Evolutionary conservation across 148 eudicot genomes (phyloP).

Genomic region (Persicaria tinctoria): DNA sequence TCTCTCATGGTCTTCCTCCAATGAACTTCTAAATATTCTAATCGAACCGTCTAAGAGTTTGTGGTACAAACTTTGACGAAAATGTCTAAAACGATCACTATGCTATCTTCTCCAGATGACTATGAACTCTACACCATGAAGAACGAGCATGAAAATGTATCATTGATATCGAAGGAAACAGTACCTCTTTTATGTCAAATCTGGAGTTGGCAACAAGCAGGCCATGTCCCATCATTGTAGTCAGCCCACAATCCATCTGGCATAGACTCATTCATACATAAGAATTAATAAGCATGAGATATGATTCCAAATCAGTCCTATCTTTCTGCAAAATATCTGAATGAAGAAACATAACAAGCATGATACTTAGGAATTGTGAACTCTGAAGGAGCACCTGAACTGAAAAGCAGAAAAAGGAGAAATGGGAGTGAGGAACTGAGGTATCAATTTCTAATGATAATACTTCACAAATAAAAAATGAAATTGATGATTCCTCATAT

Average conservation of each 20-base stretch:
- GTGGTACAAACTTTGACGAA: background rate
- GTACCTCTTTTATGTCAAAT: conserved; percentile 72
- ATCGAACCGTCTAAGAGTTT: background rate
- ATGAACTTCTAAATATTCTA: background rate
- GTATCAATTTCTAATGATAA: conserved; percentile 14
- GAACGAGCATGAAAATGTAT: background rate
- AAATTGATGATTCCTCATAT: background rate
- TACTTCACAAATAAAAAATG: background rate
- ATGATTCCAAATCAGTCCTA: background rate
- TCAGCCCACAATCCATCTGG: conserved; percentile 96
- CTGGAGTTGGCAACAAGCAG: conserved; percentile 63
- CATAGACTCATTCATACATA: background rate
- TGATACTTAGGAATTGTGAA: conserved; percentile 81
- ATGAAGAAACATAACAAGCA: conserved; percentile 2
- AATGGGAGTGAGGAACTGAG: conserved; percentile 10
- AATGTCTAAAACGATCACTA: background rate
- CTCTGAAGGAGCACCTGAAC: conserved; percentile 48
- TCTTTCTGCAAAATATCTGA: background rate
- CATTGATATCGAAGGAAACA: background rate
- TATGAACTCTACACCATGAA: background rate
- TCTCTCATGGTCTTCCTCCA: background rate
- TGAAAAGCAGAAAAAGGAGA: conserved; percentile 28
- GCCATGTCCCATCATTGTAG: conserved; percentile 94
- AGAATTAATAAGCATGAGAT: background rate
- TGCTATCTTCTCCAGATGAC: background rate